These are phyloP conservation scores for Megacollybia marginata DNA, from an alignment of 768 basidiomycete species.

Conservation along the genomic window DNA sequence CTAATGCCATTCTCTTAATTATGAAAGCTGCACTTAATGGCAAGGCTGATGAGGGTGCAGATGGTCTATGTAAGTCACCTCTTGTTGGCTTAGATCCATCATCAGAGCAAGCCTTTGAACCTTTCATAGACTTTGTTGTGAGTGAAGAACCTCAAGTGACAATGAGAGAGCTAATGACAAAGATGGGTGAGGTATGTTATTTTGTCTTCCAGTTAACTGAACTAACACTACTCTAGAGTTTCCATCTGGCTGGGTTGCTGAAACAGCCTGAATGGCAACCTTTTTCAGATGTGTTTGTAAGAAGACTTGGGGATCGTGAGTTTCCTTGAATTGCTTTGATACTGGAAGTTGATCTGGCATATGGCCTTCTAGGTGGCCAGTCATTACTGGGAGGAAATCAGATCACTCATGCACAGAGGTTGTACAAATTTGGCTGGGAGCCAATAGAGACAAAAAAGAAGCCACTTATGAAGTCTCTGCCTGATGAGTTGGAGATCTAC, in stretches of 20 bases:
- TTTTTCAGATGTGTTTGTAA: background rate
- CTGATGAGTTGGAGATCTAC: too few species aligned
- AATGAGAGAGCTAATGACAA: conserved; percentile 1
- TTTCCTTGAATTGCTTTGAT: too few species aligned
- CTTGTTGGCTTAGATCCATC: background rate
- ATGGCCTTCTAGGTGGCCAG: conserved; percentile 37
- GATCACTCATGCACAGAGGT: conserved; percentile 23
- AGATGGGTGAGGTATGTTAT: too few species aligned
- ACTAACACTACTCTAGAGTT: too few species aligned
- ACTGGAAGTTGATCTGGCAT: too few species aligned
- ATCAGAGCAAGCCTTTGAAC: conserved; percentile 1
- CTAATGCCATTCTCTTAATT: conserved; percentile 24
- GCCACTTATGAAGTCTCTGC: conserved; percentile 19
- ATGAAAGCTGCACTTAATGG: conserved; percentile 33
- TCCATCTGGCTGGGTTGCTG: conserved; percentile 7
- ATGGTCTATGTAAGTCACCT: conserved; percentile 33
- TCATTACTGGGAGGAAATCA: conserved; percentile 31
- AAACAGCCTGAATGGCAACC: conserved; percentile 29
- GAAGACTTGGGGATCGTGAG: background rate
- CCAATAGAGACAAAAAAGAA: conserved; percentile 18
- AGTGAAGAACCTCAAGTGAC: conserved; percentile 19
- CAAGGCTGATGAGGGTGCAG: conserved; percentile 30
- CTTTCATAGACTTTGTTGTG: conserved; percentile 26
- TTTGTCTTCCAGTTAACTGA: too few species aligned
- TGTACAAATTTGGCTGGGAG: conserved; percentile 33